A percentile compares a stretch with the other conserved stretches of the same genome.
These are phyloP conservation scores for Melianthus villosus DNA, from an alignment of 441 rosid species.

Conservation along the genomic window DNA sequence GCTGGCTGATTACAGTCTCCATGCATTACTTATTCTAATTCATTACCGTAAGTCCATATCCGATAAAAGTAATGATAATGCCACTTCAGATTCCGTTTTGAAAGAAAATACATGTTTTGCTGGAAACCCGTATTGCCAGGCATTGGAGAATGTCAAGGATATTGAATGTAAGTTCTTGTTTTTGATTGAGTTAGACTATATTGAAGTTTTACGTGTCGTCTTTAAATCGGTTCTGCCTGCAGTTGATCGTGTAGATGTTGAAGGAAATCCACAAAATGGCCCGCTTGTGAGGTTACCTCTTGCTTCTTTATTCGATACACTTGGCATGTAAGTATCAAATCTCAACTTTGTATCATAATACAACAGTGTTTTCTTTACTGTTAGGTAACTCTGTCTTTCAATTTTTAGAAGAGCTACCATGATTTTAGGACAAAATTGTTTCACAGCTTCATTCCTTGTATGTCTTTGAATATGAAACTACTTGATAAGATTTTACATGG, in stretches of 20 bases:
- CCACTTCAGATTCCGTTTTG: conserved; percentile 41
- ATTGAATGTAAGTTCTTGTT: conserved; percentile 54
- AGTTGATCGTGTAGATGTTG: conserved; percentile 80
- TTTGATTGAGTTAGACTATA: conserved; percentile 1
- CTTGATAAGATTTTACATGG: no score
- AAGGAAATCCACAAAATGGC: conserved; percentile 48
- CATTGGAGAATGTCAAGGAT: conserved; percentile 74
- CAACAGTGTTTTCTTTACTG: no score
- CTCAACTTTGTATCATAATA: no score
- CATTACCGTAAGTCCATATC: conserved; percentile 56
- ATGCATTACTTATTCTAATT: conserved; percentile 72
- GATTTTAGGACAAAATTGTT: no score
- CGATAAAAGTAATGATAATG: conserved; percentile 50
- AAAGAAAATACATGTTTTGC: conserved; percentile 36
- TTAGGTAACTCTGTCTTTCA: no score
- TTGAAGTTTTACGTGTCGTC: conserved; percentile 4
- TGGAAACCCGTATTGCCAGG: conserved; percentile 78
- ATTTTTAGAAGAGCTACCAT: no score
- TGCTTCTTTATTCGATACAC: conserved; percentile 84
- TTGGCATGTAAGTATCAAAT: conserved; percentile 58
- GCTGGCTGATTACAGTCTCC: conserved; percentile 67
- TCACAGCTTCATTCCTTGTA: no score
- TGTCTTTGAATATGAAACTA: no score
- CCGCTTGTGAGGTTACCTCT: conserved; percentile 62
- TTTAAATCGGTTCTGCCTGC: conserved; percentile 19